Evolutionary conservation across 192 early-diverging fungal genomes (phyloP).

Genomic region (Geranomyces variabilis): DNA sequence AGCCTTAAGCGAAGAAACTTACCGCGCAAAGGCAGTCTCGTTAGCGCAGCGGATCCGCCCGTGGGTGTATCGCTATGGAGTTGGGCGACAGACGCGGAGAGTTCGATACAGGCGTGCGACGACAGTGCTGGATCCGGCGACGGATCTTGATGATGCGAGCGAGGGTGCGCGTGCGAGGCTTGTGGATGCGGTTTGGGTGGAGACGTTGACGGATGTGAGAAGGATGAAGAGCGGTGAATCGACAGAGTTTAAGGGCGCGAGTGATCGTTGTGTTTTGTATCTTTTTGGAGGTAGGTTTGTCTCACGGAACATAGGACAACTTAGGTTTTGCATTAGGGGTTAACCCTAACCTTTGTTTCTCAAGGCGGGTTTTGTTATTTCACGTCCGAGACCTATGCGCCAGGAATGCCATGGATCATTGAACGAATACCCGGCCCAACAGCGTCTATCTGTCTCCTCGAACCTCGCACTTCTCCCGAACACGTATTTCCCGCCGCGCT

Average conservation of each 20-base stretch:
- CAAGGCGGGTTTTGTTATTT: not conserved
- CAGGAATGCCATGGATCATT: constrained; percentile 6
- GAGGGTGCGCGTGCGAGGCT: no score
- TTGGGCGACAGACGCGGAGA: not conserved
- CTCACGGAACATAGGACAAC: not conserved
- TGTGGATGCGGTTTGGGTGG: not conserved
- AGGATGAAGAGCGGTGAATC: not conserved
- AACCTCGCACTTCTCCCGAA: not conserved
- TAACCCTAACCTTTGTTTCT: not conserved
- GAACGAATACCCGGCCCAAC: not conserved
- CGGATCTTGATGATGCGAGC: not conserved
- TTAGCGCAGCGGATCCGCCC: not conserved
- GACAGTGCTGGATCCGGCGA: not conserved
- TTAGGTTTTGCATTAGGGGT: not conserved
- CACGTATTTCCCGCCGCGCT: not conserved
- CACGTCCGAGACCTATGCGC: constrained; percentile 1
- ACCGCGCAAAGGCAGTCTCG: not conserved
- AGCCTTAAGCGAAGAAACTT: not conserved
- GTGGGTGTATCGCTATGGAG: not conserved
- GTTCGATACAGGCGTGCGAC: not conserved
- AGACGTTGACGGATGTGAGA: not conserved
- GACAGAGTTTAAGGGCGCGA: not conserved
- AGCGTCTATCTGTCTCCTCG: not conserved
- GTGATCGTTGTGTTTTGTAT: not conserved
- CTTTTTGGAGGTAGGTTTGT: not conserved